Evolutionary conservation across 345 rosid species (phyloP).

Genomic region (Syzygium aromaticum): DNA sequence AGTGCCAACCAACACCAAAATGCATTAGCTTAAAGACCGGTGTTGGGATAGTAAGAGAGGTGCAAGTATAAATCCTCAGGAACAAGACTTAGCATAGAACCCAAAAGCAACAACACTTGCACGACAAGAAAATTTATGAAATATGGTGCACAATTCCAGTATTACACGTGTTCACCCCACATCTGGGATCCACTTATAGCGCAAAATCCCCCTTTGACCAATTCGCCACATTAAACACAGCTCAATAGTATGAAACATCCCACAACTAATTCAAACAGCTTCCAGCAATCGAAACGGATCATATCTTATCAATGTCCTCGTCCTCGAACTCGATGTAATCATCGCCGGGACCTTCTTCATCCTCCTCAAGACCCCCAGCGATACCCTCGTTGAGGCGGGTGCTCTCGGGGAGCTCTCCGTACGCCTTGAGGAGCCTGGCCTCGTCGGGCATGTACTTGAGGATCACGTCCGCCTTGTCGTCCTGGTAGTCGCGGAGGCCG

Average conservation of each 20-base stretch:
- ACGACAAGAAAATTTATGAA: not conserved
- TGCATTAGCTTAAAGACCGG: not conserved
- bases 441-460: conserved; percentile 41
- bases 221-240: not conserved
- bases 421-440: conserved; percentile 42
- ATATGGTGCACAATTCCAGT: not conserved
- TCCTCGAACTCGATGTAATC: conserved; percentile 43
- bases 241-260: not conserved
- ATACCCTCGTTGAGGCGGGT: conserved; percentile 34
- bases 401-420: conserved; percentile 29
- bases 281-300: not conserved
- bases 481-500: conserved; percentile 43
- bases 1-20: not conserved
- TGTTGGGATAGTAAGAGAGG: not conserved
- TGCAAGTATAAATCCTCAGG: not conserved
- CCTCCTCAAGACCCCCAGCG: conserved; percentile 32
- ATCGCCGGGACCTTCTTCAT: conserved; percentile 26
- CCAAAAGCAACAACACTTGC: not conserved
- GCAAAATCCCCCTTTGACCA: not conserved
- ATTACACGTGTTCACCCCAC: not conserved
- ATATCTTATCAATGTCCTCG: conserved; percentile 41
- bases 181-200: not conserved
- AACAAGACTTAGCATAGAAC: not conserved
- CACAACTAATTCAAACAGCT: not conserved
- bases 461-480: conserved; percentile 48